These are phyloP conservation scores for Lachnellula suecica DNA, from an alignment of 2,329 filamentous ascomycete genomes.

Conservation along the genomic window DNA sequence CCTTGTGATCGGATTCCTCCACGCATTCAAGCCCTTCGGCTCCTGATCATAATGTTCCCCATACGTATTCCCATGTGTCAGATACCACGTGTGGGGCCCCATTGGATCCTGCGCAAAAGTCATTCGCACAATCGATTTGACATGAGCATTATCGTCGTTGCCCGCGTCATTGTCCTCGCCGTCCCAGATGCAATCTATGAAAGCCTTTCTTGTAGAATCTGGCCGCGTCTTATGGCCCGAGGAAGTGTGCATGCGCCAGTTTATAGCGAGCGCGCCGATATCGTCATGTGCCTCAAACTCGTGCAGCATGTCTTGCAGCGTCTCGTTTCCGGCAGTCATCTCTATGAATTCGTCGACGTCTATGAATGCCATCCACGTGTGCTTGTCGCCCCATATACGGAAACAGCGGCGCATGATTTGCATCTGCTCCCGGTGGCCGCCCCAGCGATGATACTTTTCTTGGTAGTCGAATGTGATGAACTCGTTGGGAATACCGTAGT, in stretches of 20 bases:
- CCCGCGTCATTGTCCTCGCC: slow-evolving; percentile 11
- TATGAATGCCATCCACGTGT: slow-evolving; percentile 36
- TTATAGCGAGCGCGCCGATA: slow-evolving; percentile 32
- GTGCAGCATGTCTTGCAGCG: slow-evolving; percentile 29
- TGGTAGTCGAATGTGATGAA: slow-evolving; percentile 24
- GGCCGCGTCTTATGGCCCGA: slow-evolving; percentile 28
- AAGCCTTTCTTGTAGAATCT: slow-evolving; percentile 27
- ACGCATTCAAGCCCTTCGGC: slow-evolving; percentile 19
- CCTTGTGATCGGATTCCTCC: slow-evolving; percentile 28
- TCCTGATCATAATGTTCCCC: slow-evolving; percentile 28
- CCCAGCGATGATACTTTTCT: not conserved
- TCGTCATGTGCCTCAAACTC: slow-evolving; percentile 21
- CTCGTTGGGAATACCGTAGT: slow-evolving; percentile 20
- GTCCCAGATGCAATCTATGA: slow-evolving; percentile 32
- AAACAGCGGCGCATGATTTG: slow-evolving; percentile 23
- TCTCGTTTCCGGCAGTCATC: slow-evolving; percentile 21
- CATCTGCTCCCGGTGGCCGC: slow-evolving; percentile 13
- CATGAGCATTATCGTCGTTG: slow-evolving; percentile 28
- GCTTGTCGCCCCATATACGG: slow-evolving; percentile 22
- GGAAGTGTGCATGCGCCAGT: slow-evolving; percentile 35
- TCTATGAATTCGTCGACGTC: slow-evolving; percentile 35
- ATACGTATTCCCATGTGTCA: slow-evolving; percentile 22
- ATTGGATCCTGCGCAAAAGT: slow-evolving; percentile 17
- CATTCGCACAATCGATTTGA: slow-evolving; percentile 33
- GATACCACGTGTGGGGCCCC: slow-evolving; percentile 25